Conservation (phyloP, 305 asterid genomes). For the Rubia balearica region DNA sequence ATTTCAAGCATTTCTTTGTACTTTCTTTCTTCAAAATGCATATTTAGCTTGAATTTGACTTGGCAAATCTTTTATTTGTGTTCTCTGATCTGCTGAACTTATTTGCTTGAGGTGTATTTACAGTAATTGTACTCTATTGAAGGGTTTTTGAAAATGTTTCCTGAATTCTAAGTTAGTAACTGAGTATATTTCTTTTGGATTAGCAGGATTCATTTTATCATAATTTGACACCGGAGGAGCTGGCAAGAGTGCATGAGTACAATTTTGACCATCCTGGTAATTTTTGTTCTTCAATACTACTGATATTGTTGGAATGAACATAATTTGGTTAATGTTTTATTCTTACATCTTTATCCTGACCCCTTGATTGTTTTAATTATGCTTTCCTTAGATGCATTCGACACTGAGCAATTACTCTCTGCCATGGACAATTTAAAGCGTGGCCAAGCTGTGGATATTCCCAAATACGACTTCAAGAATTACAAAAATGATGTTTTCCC, state of each 20-base stretch:
- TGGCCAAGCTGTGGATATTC: slow-evolving; percentile 82
- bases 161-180: slow-evolving; percentile 11
- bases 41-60: background rate
- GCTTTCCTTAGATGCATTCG: slow-evolving; percentile 64
- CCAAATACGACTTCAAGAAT: slow-evolving; percentile 85
- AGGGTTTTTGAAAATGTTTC: background rate
- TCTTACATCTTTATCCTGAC: slow-evolving; percentile 19
- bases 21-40: background rate
- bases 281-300: slow-evolving; percentile 16
- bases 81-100: background rate
- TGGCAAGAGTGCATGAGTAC: slow-evolving; percentile 81
- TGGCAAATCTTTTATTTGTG: background rate
- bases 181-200: slow-evolving; percentile 12
- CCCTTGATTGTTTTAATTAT: slow-evolving; percentile 18
- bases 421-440: slow-evolving; percentile 70
- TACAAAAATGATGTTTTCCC: slow-evolving; percentile 68
- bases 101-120: background rate
- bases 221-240: slow-evolving; percentile 71
- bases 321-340: slow-evolving; percentile 18
- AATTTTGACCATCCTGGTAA: slow-evolving; percentile 99
- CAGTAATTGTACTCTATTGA: background rate
- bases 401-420: slow-evolving; percentile 59
- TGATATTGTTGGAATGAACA: background rate
- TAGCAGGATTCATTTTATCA: slow-evolving; percentile 91
- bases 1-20: background rate